Conservation (phyloP, 208 protist species). For the Porcisia hertigi region DNA sequence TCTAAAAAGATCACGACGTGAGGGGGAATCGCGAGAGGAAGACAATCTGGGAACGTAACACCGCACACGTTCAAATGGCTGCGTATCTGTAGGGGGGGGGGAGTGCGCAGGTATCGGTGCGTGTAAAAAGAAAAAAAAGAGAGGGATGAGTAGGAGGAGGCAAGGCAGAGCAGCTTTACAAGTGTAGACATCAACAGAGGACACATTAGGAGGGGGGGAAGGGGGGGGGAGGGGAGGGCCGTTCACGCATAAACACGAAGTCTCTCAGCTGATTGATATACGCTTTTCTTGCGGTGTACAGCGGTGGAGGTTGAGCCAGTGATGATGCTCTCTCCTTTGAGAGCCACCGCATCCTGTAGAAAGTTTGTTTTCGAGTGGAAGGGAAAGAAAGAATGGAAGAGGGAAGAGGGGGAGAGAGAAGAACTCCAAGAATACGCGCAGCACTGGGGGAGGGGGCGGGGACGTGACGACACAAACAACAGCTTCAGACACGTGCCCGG, state of each 20-base stretch:
- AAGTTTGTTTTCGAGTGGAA: neutral
- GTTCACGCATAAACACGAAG: neutral
- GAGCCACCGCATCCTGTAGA: neutral
- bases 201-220: neutral
- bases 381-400: neutral
- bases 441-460: too few species aligned
- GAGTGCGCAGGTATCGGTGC: neutral
- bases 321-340: neutral
- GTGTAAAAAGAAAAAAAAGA: neutral
- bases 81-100: too few species aligned
- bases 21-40: neutral
- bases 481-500: too few species aligned
- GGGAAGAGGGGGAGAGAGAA: too few species aligned
- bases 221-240: neutral
- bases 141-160: too few species aligned
- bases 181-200: too few species aligned
- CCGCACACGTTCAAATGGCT: neutral
- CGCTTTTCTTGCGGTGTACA: neutral
- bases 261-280: neutral
- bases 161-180: too few species aligned
- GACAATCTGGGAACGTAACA: neutral
- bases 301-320: neutral
- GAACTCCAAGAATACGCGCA: neutral
- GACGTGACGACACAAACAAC: too few species aligned
- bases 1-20: neutral